phyloP scores from a whole-genome alignment of 352 stramenopile genomes.

The Thalassiosira oceanica region DNA sequence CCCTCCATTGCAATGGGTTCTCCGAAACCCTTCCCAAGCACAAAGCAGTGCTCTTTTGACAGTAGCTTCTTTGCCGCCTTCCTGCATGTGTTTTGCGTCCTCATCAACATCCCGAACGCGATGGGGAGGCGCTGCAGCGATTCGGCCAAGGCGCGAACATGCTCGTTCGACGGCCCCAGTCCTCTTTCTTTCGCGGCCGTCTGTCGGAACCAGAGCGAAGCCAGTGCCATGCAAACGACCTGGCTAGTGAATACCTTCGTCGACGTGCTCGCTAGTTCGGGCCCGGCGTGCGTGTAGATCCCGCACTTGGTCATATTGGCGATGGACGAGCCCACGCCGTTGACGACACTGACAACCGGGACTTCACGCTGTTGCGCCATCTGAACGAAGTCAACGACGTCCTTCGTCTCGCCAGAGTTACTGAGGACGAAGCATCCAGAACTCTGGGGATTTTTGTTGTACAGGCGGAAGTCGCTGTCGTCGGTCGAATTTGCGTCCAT shows the following conservation, averaged over 20 bases:
- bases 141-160: conserved; percentile 89
- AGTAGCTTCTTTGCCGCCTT: conserved; percentile 86
- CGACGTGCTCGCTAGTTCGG: conserved; percentile 94
- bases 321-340: conserved; percentile 94
- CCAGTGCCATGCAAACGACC: conserved; percentile 71
- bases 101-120: conserved; percentile 93
- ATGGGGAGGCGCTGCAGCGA: conserved; percentile 93
- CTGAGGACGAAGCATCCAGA: conserved; percentile 84
- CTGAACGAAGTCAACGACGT: conserved; percentile 91
- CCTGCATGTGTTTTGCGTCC: conserved; percentile 87
- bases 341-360: conserved; percentile 91
- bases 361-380: conserved; percentile 81
- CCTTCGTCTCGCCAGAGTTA: conserved; percentile 95
- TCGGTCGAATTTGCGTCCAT: conserved; percentile 86
- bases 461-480: conserved; percentile 78
- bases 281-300: conserved; percentile 95
- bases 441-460: conserved; percentile 75
- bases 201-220: conserved; percentile 85
- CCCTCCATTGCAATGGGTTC: conserved; percentile 95
- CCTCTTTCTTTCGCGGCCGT: conserved; percentile 74
- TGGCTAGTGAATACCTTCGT: conserved; percentile 98
- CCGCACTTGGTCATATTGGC: conserved; percentile 88
- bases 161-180: conserved; percentile 81
- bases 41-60: conserved; percentile 90
- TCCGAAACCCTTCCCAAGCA: conserved; percentile 87